Evolutionary conservation across 768 basidiomycete genomes (phyloP).

Genomic region (Russula foetens): DNA sequence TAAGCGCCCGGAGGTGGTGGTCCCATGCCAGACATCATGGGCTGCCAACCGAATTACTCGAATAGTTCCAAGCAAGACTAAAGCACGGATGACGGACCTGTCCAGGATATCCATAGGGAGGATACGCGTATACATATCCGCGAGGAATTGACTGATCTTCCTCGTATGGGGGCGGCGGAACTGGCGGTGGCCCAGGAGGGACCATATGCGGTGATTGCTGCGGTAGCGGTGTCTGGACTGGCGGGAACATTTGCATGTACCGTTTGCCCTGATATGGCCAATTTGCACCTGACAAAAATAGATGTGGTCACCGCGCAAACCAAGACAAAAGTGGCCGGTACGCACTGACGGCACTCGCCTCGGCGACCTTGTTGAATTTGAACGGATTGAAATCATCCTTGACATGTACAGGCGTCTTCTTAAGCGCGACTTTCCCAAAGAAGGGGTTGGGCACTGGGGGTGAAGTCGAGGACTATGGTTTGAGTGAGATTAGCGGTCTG

Average conservation of each 20-base stretch:
- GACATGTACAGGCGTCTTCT: constrained; percentile 76
- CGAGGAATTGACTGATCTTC: constrained; percentile 58
- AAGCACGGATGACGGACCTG: constrained; percentile 44
- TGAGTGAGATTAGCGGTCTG: background rate
- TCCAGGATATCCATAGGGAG: constrained; percentile 68
- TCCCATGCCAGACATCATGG: constrained; percentile 80
- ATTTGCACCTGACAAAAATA: constrained; percentile 41
- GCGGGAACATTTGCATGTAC: constrained; percentile 70
- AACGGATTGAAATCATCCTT: constrained; percentile 98
- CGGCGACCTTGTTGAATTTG: constrained; percentile 75
- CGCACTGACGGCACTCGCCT: constrained; percentile 68
- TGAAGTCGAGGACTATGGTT: constrained; percentile 15
- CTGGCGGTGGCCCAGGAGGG: constrained; percentile 59
- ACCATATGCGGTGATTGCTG: constrained; percentile 59
- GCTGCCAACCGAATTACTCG: constrained; percentile 32
- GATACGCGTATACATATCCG: constrained; percentile 64
- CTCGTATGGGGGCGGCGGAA: constrained; percentile 71
- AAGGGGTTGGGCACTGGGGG: constrained; percentile 69
- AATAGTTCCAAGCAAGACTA: background rate
- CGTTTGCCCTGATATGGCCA: constrained; percentile 93
- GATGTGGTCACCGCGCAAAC: background rate
- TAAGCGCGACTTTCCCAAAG: constrained; percentile 74
- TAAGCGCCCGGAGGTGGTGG: constrained; percentile 74
- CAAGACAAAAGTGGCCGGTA: constrained; percentile 18
- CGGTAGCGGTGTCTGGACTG: constrained; percentile 48